Percentiles rank a stretch among this genome's conserved stretches.
phyloP scores from a whole-genome alignment of 805 yeast species.

The Kluyveromyces dobzhanskii region DNA sequence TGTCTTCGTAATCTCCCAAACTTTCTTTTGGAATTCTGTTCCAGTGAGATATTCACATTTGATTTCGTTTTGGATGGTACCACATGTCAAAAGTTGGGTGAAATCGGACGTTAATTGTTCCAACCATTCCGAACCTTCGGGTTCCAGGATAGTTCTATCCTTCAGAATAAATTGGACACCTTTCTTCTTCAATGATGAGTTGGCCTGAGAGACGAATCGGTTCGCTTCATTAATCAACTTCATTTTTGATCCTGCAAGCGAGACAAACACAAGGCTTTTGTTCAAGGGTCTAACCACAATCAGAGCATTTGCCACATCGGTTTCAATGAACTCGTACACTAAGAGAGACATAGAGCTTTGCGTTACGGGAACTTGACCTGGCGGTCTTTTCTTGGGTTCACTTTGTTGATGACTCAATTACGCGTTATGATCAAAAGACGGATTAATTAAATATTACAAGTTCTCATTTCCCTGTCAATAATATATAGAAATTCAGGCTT shows the following conservation, averaged over 20 bases:
- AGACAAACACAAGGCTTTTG: conserved; percentile 12
- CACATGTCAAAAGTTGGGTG: background rate
- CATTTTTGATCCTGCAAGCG: conserved; percentile 13
- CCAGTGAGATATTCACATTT: conserved; percentile 30
- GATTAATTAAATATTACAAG: no score
- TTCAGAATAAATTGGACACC: conserved; percentile 19
- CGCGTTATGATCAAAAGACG: no score
- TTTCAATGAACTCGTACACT: conserved; percentile 11
- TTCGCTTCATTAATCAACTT: conserved; percentile 8
- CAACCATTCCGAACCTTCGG: conserved; percentile 36
- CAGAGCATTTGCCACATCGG: conserved; percentile 10
- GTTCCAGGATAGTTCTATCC: conserved; percentile 29
- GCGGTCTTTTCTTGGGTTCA: no score
- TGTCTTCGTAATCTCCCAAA: conserved; percentile 30
- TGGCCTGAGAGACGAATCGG: conserved; percentile 8
- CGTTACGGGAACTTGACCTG: no score
- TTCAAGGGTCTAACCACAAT: conserved; percentile 10
- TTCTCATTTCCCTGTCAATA: no score
- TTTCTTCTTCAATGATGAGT: no score
- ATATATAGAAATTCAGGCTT: no score
- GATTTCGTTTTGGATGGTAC: conserved; percentile 5
- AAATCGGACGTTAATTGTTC: conserved; percentile 25
- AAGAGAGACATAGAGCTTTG: conserved; percentile 1
- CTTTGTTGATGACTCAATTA: no score
- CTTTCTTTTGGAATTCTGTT: conserved; percentile 31